Base-by-base conservation (phyloP, 176 grass and related monocot species). In the Alopecurus myosuroides region DNA sequence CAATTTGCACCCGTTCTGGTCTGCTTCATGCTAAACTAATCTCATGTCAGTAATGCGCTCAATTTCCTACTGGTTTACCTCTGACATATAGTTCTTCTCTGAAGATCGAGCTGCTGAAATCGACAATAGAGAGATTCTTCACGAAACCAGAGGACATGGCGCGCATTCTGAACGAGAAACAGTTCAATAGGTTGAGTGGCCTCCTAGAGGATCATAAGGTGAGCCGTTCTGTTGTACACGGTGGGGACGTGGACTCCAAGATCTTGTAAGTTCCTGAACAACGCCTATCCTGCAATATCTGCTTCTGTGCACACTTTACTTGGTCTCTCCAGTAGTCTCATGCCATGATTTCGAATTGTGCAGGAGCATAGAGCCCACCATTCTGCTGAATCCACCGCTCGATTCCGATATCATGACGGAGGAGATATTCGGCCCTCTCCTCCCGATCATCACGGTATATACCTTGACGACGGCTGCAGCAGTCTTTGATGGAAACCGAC, bases 361-460 rank as follows among this genome's bases (percentile, higher is more conserved):
- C 77, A 98, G 97, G 91, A 87, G 45, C 62, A 87, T 98, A 28
- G 91, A 91, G 56, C 97, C 93, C 22, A 95, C 93, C 17, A 74
- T 98, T 41, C 40, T 98, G 88, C 48, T 94, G 45, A 84, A 98
- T 26, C 89, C 92, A 19, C 91, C 96, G 5, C 41, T 90, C 2
- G 96, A 98, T 62, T 89, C 89, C 18, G 88, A 94, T 17, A 89
- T 98, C 76, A 94, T 95, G 93, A 95, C 51, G 15, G 91, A 92
- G 72, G 93, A 95, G 78, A 94, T 98, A 42, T 98, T 95, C 48
- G 93, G 91, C 37, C 93, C 96, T 3, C 74, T 98, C 64, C 91
- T 95, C 81, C 93, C 93, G 1, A 90, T 95, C 61, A 89, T 95
- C 55, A 95, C 91, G 46, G 94, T 92, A 79, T 66, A 71, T n/a